Conservation (phyloP, 2,329 filamentous ascomycete species). For the Colletotrichum orbiculare region DNA sequence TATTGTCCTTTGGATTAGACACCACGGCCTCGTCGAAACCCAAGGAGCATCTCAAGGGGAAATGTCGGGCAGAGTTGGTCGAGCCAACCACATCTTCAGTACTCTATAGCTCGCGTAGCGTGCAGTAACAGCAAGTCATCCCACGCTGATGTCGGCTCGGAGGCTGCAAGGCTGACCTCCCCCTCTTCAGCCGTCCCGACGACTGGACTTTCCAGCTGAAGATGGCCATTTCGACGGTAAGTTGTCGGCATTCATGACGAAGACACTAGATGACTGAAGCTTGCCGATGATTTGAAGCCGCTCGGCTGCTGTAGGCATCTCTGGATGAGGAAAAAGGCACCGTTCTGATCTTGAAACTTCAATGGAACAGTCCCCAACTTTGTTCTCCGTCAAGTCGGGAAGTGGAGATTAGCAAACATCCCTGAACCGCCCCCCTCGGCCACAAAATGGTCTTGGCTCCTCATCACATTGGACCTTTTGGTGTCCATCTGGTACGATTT, state of each 20-base stretch:
- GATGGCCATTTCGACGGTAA: conserved; percentile 5
- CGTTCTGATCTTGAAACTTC: conserved; percentile 34
- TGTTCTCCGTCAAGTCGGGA: conserved; percentile 27
- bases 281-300: conserved; percentile 16
- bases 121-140: conserved; percentile 33
- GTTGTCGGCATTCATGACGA: conserved; percentile 14
- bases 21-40: too few relatives aligned
- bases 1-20: too few relatives aligned
- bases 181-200: not conserved
- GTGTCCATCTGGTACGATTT: conserved; percentile 28
- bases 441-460: conserved; percentile 24
- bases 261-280: conserved; percentile 22
- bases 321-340: conserved; percentile 12
- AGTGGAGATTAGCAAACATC: conserved; percentile 27
- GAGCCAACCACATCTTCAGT: not conserved
- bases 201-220: not conserved
- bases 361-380: conserved; percentile 36
- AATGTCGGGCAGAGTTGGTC: not conserved
- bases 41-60: not conserved
- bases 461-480: conserved; percentile 18
- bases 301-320: conserved; percentile 15
- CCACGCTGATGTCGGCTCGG: conserved; percentile 15
- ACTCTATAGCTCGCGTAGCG: conserved; percentile 22
- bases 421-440: conserved; percentile 22
- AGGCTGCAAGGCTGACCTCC: conserved; percentile 20